Evolutionary conservation across 2,329 filamentous ascomycete genomes (phyloP), one percentile per base, ranked within the genome.

Genomic region (Monosporascus sp.): DNA sequence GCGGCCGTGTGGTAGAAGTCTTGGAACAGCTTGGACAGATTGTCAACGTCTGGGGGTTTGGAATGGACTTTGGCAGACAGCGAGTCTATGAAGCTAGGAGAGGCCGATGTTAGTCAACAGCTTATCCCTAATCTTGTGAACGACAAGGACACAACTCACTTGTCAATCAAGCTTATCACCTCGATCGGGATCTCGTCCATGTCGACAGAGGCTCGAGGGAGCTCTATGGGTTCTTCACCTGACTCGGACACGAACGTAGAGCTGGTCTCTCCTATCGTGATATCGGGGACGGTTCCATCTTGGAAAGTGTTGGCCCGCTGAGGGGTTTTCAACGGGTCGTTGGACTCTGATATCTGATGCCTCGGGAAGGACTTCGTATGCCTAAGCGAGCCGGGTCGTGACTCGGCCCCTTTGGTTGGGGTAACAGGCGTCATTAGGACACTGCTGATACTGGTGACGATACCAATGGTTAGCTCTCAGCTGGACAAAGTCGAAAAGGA

Each of bases 101-200:
- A 18, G 17, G 51, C 49, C 54, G 51, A 65, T 55, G 62, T 62
- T 52, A 60, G 56, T 54, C 47, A 25, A 47, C 37, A 24, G 6
- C 24, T 41, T 48, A 51, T 47, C 38, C 37, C 17, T 37, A 41
- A 47, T 6, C 9, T 24, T 60, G 53, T 47, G 50, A 47, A 37
- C 38, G 50, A 52, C 35, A 11, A n/a, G 24, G 38, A 48, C 25
- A 47, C 35, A 41, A 59, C 69, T 56, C 75, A 91, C 90, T 89
- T 89, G 70, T 97, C 93, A 20, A 88, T 90, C 66, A 97, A 75
- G 69, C 90, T 94, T 54, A 94, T 81, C 54, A 99, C 82, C 78
- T 99, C 94, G 64, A 97, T 94, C 15, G 94, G 94, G 43, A 99
- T 83, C 65, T 96, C 89, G 63, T 96, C 90, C 58, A 94, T 86